phyloP scores from a whole-genome alignment of 352 stramenopile genomes.

The Hyaloperonospora brassicae region DNA sequence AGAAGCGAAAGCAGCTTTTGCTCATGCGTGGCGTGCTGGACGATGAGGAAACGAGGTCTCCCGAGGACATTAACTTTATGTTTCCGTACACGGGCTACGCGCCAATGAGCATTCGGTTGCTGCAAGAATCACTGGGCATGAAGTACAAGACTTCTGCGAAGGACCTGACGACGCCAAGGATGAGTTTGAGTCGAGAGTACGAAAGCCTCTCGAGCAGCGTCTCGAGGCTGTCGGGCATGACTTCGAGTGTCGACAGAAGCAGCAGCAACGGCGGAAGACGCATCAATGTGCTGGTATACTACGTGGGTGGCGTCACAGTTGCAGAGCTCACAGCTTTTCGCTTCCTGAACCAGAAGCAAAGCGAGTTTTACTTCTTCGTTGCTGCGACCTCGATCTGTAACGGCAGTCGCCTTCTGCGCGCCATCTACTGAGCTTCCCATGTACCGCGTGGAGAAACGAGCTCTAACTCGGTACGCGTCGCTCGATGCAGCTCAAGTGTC shows the following conservation, averaged over 20 bases:
- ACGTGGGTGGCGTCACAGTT: slow-evolving; percentile 75
- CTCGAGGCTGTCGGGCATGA: slow-evolving; percentile 13
- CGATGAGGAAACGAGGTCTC: slow-evolving; percentile 41
- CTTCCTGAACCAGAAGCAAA: slow-evolving; percentile 62
- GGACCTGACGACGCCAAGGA: slow-evolving; percentile 25
- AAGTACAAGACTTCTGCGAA: slow-evolving; percentile 48
- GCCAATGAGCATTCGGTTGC: slow-evolving; percentile 68
- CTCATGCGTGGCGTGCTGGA: slow-evolving; percentile 36
- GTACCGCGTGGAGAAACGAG: too few species aligned
- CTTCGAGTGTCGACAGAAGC: slow-evolving; percentile 11
- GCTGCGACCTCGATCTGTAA: slow-evolving; percentile 72
- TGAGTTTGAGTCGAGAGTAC: slow-evolving; percentile 18
- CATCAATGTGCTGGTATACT: slow-evolving; percentile 70
- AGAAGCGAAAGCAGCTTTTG: slow-evolving; percentile 32
- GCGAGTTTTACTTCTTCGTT: slow-evolving; percentile 54
- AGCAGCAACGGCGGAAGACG: slow-evolving; percentile 8
- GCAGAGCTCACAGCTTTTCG: slow-evolving; percentile 73
- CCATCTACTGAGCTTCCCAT: slow-evolving; percentile 11
- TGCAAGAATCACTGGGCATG: slow-evolving; percentile 69
- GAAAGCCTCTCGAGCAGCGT: slow-evolving; percentile 17
- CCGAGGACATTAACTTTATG: slow-evolving; percentile 78
- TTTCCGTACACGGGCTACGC: slow-evolving; percentile 82
- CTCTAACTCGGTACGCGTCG: too few species aligned
- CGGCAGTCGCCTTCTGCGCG: slow-evolving; percentile 50
- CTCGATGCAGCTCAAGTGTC: too few species aligned